Evolutionary conservation across 306 rosid genomes (phyloP).

Genomic region (Dryas drummondii): DNA sequence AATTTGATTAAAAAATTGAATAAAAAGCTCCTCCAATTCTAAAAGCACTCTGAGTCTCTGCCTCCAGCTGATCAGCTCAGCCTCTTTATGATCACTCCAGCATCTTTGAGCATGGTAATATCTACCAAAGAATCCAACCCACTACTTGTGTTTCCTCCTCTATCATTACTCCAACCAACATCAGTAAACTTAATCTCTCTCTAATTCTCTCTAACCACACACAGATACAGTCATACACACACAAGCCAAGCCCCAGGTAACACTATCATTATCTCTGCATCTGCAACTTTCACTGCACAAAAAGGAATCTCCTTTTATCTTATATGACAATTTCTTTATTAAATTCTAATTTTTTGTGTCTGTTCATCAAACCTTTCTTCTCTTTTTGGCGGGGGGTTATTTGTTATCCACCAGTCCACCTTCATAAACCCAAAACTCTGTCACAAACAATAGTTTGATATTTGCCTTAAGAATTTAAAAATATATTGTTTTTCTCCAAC

Average conservation of each 20-base stretch:
- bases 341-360: neutral
- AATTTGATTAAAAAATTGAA: too few relatives aligned
- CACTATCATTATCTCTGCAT: slow-evolving; percentile 39
- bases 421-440: neutral
- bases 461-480: slow-evolving; percentile 20
- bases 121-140: neutral
- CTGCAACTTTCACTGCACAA: slow-evolving; percentile 28
- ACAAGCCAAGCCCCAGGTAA: too few relatives aligned
- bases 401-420: neutral
- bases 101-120: slow-evolving; percentile 16
- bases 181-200: slow-evolving; percentile 20
- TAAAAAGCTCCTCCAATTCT: slow-evolving; percentile 7
- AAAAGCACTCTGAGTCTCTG: neutral
- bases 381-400: neutral
- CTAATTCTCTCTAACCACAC: slow-evolving; percentile 1
- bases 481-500: slow-evolving; percentile 33
- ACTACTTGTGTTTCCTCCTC: slow-evolving; percentile 18
- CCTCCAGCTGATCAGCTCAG: slow-evolving; percentile 2
- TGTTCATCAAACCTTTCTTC: neutral
- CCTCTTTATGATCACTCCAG: slow-evolving; percentile 8
- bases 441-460: slow-evolving; percentile 22
- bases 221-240: too few relatives aligned
- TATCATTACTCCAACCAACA: slow-evolving; percentile 45
- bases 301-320: slow-evolving; percentile 7
- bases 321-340: neutral